Evolutionary conservation across 108 stramenopile genomes (phyloP).

Genomic region (Epithemia pelagica): DNA sequence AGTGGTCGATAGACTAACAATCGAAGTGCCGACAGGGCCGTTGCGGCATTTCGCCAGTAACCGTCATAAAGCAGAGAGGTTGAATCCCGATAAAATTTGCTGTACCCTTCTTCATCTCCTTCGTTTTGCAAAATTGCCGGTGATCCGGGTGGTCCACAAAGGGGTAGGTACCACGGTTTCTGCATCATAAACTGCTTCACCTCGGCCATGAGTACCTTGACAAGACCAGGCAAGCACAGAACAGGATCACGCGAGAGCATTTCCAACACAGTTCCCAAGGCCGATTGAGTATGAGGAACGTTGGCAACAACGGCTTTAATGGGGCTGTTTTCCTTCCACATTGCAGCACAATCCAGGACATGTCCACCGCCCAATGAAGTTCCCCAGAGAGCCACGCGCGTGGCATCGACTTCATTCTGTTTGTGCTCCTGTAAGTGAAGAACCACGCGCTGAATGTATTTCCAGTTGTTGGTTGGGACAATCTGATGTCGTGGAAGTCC

Average conservation of each 20-base stretch:
- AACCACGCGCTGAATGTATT: constrained; percentile 19
- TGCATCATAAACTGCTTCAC: background rate
- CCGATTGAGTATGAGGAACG: constrained; percentile 18
- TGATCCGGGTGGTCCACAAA: constrained; percentile 22
- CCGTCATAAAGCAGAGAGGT: background rate
- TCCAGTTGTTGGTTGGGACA: constrained; percentile 5
- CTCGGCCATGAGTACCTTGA: constrained; percentile 5
- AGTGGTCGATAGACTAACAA: constrained; percentile 20
- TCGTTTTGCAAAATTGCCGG: constrained; percentile 26
- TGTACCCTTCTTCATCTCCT: constrained; percentile 25
- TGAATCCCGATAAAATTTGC: background rate
- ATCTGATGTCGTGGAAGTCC: constrained; percentile 21
- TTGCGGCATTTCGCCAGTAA: constrained; percentile 20
- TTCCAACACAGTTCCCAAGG: constrained; percentile 10
- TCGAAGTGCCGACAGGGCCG: constrained; percentile 10
- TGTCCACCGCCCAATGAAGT: constrained; percentile 29
- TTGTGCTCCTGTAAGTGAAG: background rate
- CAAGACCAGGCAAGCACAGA: background rate
- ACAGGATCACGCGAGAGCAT: constrained; percentile 6
- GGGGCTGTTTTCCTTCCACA: background rate
- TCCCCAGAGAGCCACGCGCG: constrained; percentile 20
- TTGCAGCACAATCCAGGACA: constrained; percentile 14
- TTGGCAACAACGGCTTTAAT: constrained; percentile 18
- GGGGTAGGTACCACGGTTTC: constrained; percentile 17
- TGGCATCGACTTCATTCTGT: constrained; percentile 8